Base-by-base conservation (phyloP, 1,139 yeast genomes). In the Debaryomyces sp. region DNA sequence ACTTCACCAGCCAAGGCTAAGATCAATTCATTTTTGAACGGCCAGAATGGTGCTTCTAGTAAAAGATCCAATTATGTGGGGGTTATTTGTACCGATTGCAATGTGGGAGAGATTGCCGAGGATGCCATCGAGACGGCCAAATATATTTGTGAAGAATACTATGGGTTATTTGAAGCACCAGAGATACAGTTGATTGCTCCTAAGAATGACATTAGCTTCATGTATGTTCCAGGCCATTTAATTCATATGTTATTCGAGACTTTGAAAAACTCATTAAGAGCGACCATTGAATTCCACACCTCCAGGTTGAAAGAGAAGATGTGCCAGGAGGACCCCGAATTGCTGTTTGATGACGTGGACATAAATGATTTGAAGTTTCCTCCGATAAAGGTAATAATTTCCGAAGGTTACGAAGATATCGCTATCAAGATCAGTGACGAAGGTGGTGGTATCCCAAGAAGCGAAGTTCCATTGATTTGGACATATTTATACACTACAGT, bases 351-450 rank as follows among this genome's bases (percentile, higher is more conserved):
- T 26, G 75, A 71, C 29, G 73, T 76, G 35, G 84, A 82, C 57
- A 68, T 83, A 41, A 85, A 86, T 52, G 89, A 85, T 58, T 78
- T 89, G 54, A 75, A 77, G 50, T 89, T 83, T 64, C 96, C 97
- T 0, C 88, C 96, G 2, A 86, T 91, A 39, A 89, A 89, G 66
- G 87, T 91, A 23, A 88, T 91, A 51, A 91, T 90, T 23, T 89
- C 92, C n/a, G 90, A 89, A 64, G 97, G 97, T 10, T 81, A 84
- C 38, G 96, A 90, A 63, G 97, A 91, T 63, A 89, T 91, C 54
- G 91, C 97, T n/a, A 87, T 90, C 58, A 91, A 91, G 66, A 85
- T 90, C 51, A 85, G 94, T 39, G 97, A 90, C 64, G 96, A 90
- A 70, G 97, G 97, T 43, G 97, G 97, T 36, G 97, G 97, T 26